Base-by-base conservation (phyloP, 2,329 filamentous ascomycete genomes). In the Talaromyces atroroseus region DNA sequence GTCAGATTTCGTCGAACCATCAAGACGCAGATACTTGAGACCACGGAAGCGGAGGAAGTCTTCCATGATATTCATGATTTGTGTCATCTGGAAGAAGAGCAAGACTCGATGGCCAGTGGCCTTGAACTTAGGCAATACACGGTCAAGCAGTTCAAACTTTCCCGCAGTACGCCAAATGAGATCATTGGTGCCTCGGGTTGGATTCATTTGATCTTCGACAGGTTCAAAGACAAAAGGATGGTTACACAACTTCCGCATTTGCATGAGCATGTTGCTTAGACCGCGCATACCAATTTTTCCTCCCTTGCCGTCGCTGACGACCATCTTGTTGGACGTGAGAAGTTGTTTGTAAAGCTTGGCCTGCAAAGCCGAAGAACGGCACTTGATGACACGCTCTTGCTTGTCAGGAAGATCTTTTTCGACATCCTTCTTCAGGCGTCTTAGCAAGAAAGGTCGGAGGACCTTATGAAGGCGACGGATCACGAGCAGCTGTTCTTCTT, bases 31-130 rank as follows among this genome's bases (percentile, higher is more conserved):
- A 70, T 95, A 99, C 67, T 88, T 82, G 63, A 96, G 80, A 48
- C 87, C 88, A 62, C 90, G 84, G 67, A 90, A 87, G 3, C 92
- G 87, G 60, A 99, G 76, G 71, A 95, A 99, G 71, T 99, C 94
- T 66, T 99, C 94, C 94, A 99, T 97, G 68, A 99, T 99, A 75
- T 99, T 96, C 94, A 99, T 99, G 70, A 99, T 99, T 60, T 95
- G 92, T 3, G 94, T 99, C 94, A 99, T 99, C 73, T 99, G 94
- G 81, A 99, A 99, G 82, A 99, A 99, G 89, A 99, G 97, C 71
- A 99, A 80, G 26, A 97, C 91, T 74, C 94, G 88, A 83, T 99
- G 94, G 16, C 90, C 90, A 1, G 90, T 92, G 2, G 82, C 86
- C 64, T 89, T 84, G 74, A 99, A 97, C 75, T 99, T 99, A 48